Percentiles rank a stretch among this genome's conserved stretches.
phyloP scores from a whole-genome alignment of 768 basidiomycete species.

The Termitomyces sp. region DNA sequence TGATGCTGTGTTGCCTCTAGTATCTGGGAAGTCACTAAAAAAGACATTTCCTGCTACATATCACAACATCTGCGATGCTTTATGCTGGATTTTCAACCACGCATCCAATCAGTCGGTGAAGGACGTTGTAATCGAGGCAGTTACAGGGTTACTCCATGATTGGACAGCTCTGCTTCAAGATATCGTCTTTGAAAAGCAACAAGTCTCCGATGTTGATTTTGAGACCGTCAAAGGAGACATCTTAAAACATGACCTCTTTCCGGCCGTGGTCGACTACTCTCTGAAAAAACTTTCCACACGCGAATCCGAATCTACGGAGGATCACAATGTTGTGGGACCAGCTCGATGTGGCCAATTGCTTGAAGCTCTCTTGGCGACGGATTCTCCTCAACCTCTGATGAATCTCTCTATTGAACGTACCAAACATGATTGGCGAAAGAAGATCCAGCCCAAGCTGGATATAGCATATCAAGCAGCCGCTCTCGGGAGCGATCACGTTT shows the following conservation, averaged over 20 bases:
- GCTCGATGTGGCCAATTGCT: background rate
- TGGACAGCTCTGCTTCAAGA: background rate
- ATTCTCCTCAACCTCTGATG: background rate
- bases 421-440: background rate
- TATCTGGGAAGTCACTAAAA: background rate
- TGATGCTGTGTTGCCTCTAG: background rate
- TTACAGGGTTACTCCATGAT: background rate
- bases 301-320: background rate
- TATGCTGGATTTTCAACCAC: background rate
- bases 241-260: background rate
- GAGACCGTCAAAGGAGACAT: background rate
- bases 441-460: background rate
- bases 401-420: background rate
- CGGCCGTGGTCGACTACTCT: background rate
- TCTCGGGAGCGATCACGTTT: background rate
- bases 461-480: background rate
- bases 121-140: background rate
- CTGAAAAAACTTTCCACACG: background rate
- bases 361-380: background rate
- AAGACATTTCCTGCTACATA: background rate
- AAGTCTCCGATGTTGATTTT: background rate
- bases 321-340: background rate
- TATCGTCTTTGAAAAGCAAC: background rate
- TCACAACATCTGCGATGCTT: background rate
- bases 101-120: background rate